Percentiles rank a stretch among this genome's conserved stretches.
phyloP scores from a whole-genome alignment of 768 basidiomycete genomes.

The Pleurotus eryngii region DNA sequence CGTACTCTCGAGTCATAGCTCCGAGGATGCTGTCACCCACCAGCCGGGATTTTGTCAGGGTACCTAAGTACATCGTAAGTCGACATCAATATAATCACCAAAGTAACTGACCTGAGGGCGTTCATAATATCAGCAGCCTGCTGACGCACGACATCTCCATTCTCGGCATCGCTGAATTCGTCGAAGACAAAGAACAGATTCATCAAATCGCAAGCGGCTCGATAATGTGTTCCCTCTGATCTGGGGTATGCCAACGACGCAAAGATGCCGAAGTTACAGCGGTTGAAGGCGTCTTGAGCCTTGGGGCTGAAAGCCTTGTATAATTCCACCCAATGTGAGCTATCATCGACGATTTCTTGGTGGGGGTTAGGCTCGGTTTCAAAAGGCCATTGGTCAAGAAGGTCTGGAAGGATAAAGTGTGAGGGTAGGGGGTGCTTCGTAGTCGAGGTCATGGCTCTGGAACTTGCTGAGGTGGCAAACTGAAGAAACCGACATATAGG shows the following conservation, averaged over 20 bases:
- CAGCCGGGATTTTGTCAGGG: slow-evolving; percentile 30
- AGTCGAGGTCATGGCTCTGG: not conserved
- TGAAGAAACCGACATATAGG: no score
- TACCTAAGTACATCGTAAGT: not conserved
- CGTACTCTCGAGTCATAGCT: slow-evolving; percentile 39
- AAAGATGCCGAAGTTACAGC: slow-evolving; percentile 39
- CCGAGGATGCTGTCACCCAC: slow-evolving; percentile 34
- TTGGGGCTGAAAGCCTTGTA: slow-evolving; percentile 32
- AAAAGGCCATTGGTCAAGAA: slow-evolving; percentile 7
- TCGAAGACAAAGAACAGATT: slow-evolving; percentile 49
- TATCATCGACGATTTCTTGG: not conserved
- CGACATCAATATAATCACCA: no score
- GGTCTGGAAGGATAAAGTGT: slow-evolving; percentile 6
- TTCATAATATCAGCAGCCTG: slow-evolving; percentile 35
- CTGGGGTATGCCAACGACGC: slow-evolving; percentile 36
- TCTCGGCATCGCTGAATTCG: slow-evolving; percentile 43
- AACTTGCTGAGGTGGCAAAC: no score
- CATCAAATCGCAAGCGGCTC: slow-evolving; percentile 48
- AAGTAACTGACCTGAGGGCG: slow-evolving; percentile 34
- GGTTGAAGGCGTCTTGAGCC: slow-evolving; percentile 36
- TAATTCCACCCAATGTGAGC: slow-evolving; percentile 27
- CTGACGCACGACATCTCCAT: slow-evolving; percentile 23
- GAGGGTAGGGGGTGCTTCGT: slow-evolving; percentile 1
- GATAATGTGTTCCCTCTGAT: slow-evolving; percentile 17
- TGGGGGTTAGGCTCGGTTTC: slow-evolving; percentile 5